Percentiles rank a stretch among this genome's conserved stretches.
phyloP scores from a whole-genome alignment of 2,329 filamentous ascomycete species.

The Triangularia setosa region DNA sequence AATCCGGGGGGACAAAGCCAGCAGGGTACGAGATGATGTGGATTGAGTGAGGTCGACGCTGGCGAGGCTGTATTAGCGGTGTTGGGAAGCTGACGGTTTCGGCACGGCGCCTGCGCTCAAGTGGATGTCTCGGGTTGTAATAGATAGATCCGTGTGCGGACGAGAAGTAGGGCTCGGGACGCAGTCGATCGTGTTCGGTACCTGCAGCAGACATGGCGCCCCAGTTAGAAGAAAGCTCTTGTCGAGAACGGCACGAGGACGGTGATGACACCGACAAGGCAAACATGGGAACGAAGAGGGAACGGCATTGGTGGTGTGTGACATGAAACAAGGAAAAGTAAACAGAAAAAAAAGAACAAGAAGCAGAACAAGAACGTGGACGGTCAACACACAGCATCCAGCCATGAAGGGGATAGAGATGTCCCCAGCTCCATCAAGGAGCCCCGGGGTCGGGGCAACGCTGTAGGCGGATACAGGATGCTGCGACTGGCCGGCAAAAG shows the following conservation, averaged over 20 bases:
- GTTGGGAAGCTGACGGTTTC: slow-evolving; percentile 31
- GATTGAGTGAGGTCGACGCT: slow-evolving; percentile 52
- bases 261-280: not conserved
- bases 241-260: slow-evolving; percentile 13
- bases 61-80: slow-evolving; percentile 47
- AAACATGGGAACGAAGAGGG: slow-evolving; percentile 8
- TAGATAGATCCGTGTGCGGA: slow-evolving; percentile 27
- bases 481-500: slow-evolving; percentile 20
- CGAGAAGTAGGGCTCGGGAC: slow-evolving; percentile 21
- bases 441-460: slow-evolving; percentile 15
- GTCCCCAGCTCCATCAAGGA: slow-evolving; percentile 14
- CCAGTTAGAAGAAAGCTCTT: slow-evolving; percentile 20
- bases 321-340: not conserved
- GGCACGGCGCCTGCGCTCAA: slow-evolving; percentile 24
- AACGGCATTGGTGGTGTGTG: not conserved
- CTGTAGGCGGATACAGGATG: slow-evolving; percentile 21
- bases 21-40: slow-evolving; percentile 48
- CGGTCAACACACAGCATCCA: slow-evolving; percentile 24
- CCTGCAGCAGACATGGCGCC: slow-evolving; percentile 22
- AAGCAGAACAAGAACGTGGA: not conserved
- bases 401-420: slow-evolving; percentile 21
- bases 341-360: not conserved
- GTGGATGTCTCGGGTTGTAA: slow-evolving; percentile 26
- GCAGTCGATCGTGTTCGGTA: slow-evolving; percentile 25
- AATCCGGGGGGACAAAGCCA: slow-evolving; percentile 39